Evolutionary conservation across 108 stramenopile genomes (phyloP).

Genomic region (Conticribra weissflogii): DNA sequence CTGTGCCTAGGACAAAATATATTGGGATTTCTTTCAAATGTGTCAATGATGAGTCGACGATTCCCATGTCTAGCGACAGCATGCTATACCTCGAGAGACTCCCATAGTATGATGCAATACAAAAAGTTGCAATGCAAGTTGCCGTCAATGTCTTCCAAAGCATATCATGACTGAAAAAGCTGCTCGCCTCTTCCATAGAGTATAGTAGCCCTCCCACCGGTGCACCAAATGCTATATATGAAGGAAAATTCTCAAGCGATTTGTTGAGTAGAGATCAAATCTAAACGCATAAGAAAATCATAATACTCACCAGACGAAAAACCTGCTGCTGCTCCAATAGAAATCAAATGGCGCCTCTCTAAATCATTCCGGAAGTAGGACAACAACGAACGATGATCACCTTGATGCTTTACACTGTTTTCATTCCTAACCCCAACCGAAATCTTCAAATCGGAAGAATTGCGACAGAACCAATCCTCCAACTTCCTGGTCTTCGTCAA

Average conservation of each 20-base stretch:
- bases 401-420: too few species aligned
- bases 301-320: too few species aligned
- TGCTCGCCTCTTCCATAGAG: constrained; percentile 48
- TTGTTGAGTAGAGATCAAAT: too few species aligned
- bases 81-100: constrained; percentile 14
- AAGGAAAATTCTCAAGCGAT: too few species aligned
- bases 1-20: constrained; percentile 23
- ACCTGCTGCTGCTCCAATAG: constrained; percentile 79
- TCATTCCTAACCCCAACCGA: neutral
- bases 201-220: constrained; percentile 83
- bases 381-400: too few species aligned
- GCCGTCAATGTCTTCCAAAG: constrained; percentile 63
- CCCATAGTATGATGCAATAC: constrained; percentile 54
- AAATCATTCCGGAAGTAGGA: constrained; percentile 66
- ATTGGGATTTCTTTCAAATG: constrained; percentile 30
- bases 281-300: too few species aligned
- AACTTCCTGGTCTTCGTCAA: constrained; percentile 35
- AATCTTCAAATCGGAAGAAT: too few species aligned
- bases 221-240: constrained; percentile 85
- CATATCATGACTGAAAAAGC: constrained; percentile 64
- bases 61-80: constrained; percentile 7
- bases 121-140: constrained; percentile 61
- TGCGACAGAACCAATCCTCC: too few species aligned
- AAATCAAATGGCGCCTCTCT: constrained; percentile 73
- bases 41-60: constrained; percentile 2